A percentile compares a stretch with the other conserved stretches of the same genome.
phyloP scores from a whole-genome alignment of 768 basidiomycete species.

The Hygrocybe coccinea region DNA sequence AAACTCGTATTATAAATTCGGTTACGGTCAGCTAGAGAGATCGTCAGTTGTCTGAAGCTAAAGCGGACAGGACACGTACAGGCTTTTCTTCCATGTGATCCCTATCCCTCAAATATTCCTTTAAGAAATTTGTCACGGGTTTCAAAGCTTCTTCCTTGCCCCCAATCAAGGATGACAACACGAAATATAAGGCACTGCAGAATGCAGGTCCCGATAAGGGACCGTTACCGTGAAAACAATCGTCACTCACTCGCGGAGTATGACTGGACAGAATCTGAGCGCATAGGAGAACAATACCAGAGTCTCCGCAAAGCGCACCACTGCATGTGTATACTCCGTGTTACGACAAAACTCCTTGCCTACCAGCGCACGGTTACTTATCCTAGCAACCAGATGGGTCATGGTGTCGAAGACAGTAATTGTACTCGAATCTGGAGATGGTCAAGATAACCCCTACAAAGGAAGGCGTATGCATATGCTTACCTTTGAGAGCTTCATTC shows the following conservation, averaged over 20 bases:
- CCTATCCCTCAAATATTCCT: constrained; percentile 23
- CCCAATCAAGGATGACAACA: constrained; percentile 14
- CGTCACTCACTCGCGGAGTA: constrained; percentile 28
- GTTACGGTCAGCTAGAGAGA: constrained; percentile 22
- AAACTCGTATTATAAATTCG: constrained; percentile 28
- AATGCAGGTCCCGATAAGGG: background rate
- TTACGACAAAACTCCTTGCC: constrained; percentile 34
- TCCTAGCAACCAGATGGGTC: constrained; percentile 35
- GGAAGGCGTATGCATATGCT: background rate
- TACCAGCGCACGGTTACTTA: constrained; percentile 38
- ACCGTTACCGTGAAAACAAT: background rate
- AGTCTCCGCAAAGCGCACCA: constrained; percentile 34
- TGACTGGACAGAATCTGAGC: constrained; percentile 29
- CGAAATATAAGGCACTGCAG: constrained; percentile 28
- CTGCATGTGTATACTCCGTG: constrained; percentile 29
- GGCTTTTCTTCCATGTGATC: constrained; percentile 21
- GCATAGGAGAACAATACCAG: constrained; percentile 32
- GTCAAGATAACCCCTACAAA: background rate
- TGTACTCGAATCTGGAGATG: constrained; percentile 15
- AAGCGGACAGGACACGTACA: constrained; percentile 17
- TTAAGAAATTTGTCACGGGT: constrained; percentile 28
- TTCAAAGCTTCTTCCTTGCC: constrained; percentile 14
- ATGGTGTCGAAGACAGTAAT: constrained; percentile 26
- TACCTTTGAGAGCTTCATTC: constrained; percentile 14
- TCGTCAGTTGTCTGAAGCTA: background rate